Percentiles rank a stretch among this genome's conserved stretches.
phyloP scores from a whole-genome alignment of 768 basidiomycete species.

The Suillus subluteus region DNA sequence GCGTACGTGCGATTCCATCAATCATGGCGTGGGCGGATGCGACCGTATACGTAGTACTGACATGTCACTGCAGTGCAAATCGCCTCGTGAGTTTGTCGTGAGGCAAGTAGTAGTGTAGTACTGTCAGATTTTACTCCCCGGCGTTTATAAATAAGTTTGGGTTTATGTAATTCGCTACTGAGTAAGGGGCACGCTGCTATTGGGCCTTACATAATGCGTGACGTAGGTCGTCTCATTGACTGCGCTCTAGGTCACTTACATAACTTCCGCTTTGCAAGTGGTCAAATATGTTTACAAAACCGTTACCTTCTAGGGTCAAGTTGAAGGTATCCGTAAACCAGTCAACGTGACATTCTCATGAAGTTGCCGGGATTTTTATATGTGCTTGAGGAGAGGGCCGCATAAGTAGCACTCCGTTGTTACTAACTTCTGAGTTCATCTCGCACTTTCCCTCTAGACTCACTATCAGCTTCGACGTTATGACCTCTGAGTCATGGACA shows the following conservation, averaged over 20 bases:
- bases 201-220: too few relatives aligned
- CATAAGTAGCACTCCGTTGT: not conserved
- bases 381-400: not conserved
- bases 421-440: not conserved
- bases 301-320: not conserved
- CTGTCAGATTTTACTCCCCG: too few relatives aligned
- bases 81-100: too few relatives aligned
- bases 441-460: not conserved
- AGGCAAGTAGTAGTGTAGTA: too few relatives aligned
- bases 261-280: not conserved
- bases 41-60: not conserved
- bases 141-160: not conserved
- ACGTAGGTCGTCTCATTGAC: not conserved
- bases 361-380: not conserved
- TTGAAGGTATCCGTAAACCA: not conserved
- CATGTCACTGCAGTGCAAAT: not conserved
- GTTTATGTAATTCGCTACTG: not conserved
- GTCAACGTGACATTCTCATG: not conserved
- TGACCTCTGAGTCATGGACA: conserved; percentile 9
- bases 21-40: not conserved
- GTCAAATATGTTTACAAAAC: not conserved
- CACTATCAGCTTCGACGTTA: not conserved
- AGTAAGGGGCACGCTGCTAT: not conserved
- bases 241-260: not conserved
- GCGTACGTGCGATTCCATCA: not conserved